Percentiles rank a stretch among this genome's conserved stretches.
Conservation (phyloP, 805 yeast species). For the Pichia californica region DNA sequence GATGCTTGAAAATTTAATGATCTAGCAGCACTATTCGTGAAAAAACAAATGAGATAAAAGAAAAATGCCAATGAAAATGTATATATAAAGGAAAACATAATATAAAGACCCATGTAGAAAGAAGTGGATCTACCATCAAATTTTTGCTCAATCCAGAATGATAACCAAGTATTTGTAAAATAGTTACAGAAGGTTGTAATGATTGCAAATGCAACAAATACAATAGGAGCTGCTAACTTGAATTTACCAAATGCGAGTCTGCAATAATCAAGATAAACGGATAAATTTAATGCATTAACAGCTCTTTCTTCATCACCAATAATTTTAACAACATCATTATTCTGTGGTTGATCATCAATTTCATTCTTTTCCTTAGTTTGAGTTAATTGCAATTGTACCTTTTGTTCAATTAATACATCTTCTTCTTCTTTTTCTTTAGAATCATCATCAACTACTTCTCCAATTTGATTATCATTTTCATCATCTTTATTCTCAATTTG, state of each 20-base stretch:
- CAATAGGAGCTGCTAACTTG: conserved; percentile 29
- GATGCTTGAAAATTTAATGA: conserved; percentile 47
- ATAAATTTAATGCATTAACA: conserved; percentile 43
- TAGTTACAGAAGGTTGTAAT: conserved; percentile 45
- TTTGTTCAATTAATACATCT: conserved; percentile 11
- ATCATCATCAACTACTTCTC: conserved; percentile 16
- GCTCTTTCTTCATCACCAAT: conserved; percentile 51
- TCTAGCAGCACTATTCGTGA: conserved; percentile 48
- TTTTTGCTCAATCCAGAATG: conserved; percentile 67
- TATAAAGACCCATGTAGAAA: conserved; percentile 70
- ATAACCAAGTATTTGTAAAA: conserved; percentile 71
- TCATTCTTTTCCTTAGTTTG: conserved; percentile 7
- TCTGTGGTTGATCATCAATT: background rate
- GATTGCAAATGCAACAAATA: conserved; percentile 17
- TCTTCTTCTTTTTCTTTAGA: conserved; percentile 16
- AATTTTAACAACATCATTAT: conserved; percentile 26
- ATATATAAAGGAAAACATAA: conserved; percentile 49
- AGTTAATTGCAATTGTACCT: conserved; percentile 13
- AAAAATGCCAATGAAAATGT: conserved; percentile 37
- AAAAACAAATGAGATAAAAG: conserved; percentile 41
- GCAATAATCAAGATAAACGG: conserved; percentile 46
- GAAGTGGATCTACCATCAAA: conserved; percentile 42
- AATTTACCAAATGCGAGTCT: conserved; percentile 49
- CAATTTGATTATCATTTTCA: conserved; percentile 26
- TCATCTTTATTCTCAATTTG: conserved; percentile 15